Evolutionary conservation across 1,284 basidiomycete species (phyloP).

Genomic region (Moesziomyces antarcticus): DNA sequence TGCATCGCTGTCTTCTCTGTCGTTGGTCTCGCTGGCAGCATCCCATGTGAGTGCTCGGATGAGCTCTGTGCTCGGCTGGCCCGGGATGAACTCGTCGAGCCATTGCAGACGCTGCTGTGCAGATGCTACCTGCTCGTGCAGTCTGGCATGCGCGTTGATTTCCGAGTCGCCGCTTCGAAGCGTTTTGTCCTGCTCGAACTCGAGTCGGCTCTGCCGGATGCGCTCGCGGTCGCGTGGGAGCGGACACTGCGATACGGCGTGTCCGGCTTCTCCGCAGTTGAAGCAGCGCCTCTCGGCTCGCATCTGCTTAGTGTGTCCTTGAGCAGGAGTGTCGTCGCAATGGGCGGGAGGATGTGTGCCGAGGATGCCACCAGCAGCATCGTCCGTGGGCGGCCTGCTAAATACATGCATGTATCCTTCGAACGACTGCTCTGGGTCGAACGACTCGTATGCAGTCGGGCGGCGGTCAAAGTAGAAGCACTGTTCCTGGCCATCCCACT

Average conservation of each 20-base stretch:
- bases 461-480: conserved; percentile 28
- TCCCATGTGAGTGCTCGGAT: conserved; percentile 17
- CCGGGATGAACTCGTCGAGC: conserved; percentile 20
- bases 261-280: conserved; percentile 28
- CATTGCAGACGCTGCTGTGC: conserved; percentile 18
- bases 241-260: conserved; percentile 18
- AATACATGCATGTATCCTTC: conserved; percentile 27
- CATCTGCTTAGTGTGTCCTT: not conserved
- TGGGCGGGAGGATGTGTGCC: not conserved
- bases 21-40: not conserved
- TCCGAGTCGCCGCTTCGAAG: conserved; percentile 6
- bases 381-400: conserved; percentile 2
- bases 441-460: conserved; percentile 25
- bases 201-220: conserved; percentile 22
- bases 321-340: not conserved
- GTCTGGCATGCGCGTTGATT: conserved; percentile 15
- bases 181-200: conserved; percentile 16
- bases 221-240: conserved; percentile 14
- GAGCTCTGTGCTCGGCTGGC: conserved; percentile 16
- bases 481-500: conserved; percentile 27
- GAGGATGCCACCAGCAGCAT: not conserved
- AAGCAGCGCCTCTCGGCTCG: conserved; percentile 16
- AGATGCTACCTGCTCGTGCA: conserved; percentile 32
- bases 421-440: conserved; percentile 40
- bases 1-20: not conserved